Percentiles rank a stretch among this genome's conserved stretches.
Evolutionary conservation across 768 basidiomycete species (phyloP).

Genomic region (Panellus pusillus): DNA sequence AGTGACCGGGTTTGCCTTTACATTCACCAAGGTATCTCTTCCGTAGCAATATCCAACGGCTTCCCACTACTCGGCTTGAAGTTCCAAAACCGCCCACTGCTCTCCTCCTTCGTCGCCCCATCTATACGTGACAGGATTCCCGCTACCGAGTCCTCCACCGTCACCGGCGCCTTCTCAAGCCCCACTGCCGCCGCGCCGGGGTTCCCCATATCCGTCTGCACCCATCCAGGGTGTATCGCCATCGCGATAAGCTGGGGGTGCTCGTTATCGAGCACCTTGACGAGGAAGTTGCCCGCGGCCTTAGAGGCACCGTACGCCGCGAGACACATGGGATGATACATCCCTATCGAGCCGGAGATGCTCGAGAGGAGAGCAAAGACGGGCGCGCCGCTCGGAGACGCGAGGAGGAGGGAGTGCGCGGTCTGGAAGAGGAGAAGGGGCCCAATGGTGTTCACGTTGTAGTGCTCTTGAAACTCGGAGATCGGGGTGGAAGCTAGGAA

Average conservation of each 20-base stretch:
- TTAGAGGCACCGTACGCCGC: conserved; percentile 2
- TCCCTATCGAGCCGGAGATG: not conserved
- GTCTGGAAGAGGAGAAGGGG: not conserved
- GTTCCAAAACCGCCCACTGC: not conserved
- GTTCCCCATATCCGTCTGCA: conserved; percentile 2
- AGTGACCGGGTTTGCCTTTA: too few species aligned
- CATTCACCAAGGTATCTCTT: too few species aligned
- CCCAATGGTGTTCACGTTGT: not conserved
- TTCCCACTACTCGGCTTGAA: not conserved
- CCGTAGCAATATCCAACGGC: too few species aligned
- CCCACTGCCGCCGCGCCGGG: not conserved
- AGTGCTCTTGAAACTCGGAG: not conserved
- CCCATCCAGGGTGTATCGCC: not conserved
- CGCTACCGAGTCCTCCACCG: not conserved
- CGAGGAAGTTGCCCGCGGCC: conserved; percentile 2
- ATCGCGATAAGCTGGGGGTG: not conserved
- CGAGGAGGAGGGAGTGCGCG: not conserved
- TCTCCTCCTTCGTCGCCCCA: not conserved
- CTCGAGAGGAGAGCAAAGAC: not conserved
- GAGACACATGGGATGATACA: not conserved
- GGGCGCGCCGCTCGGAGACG: not conserved
- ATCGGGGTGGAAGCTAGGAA: not conserved
- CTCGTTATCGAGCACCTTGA: not conserved
- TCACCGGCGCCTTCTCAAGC: not conserved
- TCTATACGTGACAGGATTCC: not conserved